Base-by-base conservation (phyloP, 106 monocot genomes). In the Phalaenopsis aphrodite region DNA sequence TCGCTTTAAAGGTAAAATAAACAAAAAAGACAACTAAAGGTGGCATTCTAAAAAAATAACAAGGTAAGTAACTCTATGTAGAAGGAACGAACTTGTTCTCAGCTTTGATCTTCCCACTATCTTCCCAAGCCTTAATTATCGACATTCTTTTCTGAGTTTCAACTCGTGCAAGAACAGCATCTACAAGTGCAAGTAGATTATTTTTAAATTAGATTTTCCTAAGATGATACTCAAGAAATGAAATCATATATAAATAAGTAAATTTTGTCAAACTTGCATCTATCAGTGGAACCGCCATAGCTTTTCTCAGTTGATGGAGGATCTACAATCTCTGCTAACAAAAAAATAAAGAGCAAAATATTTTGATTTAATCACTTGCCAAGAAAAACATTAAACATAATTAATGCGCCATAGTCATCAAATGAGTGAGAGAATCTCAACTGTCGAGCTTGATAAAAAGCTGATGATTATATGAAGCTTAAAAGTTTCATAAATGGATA, bases 121-220 rank as follows among this genome's bases (percentile, higher is more conserved):
- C 90, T 72, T 90, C 90, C 90, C 90, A 90, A 47, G 90, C 90
- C 61, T 42, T 87, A 79, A 87, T 90, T 64, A 90, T 77, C 19
- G 90, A 87, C 72, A 83, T 39, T 47, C 85, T 83, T 76, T 90
- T 90, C 80, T 90, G 87, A n/a, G 83, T 87, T 79, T 83, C 85
- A 42, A 90, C 72, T 45, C 87, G 83, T 19, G 85, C 66, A 83
- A 90, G 90, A 85, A 83, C 81, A 55, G 84, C 78, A 85, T 90
- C 87, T 87, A 80, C 1, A 42, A 12, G 45, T 21, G 15, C 69
- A 69, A 72, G 18, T 37, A 71, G 8, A 19, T 80, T 71, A 73
- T 75, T 42, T 42, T 48, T 43, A 47, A 37, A 39, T 75, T 12
- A 69, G 37, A 69, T 69, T 7, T 24, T 8, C 38, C n/a, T 39